Evolutionary conservation across 1,139 yeast genomes (phyloP), one percentile per base, ranked within the genome.

Genomic region (Geotrichum armillariae): DNA sequence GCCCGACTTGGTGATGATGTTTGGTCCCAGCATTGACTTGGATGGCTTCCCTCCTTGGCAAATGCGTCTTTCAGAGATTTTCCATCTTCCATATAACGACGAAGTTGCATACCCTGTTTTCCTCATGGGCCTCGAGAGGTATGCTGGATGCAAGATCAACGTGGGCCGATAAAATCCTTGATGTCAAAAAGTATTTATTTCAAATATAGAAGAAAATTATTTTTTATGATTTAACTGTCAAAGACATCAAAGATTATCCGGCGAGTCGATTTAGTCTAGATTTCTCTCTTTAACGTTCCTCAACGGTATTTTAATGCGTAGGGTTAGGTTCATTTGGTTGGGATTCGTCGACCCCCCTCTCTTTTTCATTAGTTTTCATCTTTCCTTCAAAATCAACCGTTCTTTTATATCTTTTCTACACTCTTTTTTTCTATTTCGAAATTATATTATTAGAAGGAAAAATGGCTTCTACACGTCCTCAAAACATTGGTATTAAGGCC

Each of bases 31-130:
- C 16, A 74, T 93, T 57, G 95, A 90, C 65, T 76, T 94, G 48
- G 95, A 90, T 66, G 97, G 95, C 29, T 94, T 84, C 66, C 98
- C 99, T 17, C 99, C 99, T 22, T 93, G 99, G 99, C 98, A 93
- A 64, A 80, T 90, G 38, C 77, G 99, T 55, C 77, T 94, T 52
- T 79, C 91, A 8, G 99, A 93, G 64, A 81, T 93, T 60, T 91
- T 85, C 69, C 87, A 95, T 87, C 93, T 88, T 62, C 85, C 87
- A 7, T 96, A 88, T 63, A 90, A 90, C 66, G 85, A 87, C 63
- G 83, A 80, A 53, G 96, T 90, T 43, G 77, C 81, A 37, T 93
- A 93, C 66, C 86, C 90, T 20, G 94, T 91, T 16, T 93, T 89
- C 65, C 76, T 87, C 48, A 78, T 93, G 57, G 96, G 95, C 1